Conservation (phyloP, 2,329 filamentous ascomycete genomes). For the Fusarium neocosmosporiellum region DNA sequence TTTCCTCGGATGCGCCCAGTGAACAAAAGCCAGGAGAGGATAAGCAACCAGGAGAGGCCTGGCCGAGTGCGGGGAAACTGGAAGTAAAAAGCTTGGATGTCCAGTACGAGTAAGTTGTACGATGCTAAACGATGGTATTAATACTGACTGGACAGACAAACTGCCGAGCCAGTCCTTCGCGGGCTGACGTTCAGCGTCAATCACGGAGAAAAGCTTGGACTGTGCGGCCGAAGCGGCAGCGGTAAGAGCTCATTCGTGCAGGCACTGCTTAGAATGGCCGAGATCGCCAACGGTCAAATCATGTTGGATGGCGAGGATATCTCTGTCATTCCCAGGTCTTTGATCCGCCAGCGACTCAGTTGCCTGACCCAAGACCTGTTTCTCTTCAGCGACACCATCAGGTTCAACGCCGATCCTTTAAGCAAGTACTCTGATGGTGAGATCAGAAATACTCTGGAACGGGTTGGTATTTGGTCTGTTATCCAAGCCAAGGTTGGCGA, state of each 20-base stretch:
- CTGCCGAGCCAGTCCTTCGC: conserved; percentile 42
- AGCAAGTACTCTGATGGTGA: conserved; percentile 51
- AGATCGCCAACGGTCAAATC: conserved; percentile 56
- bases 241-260: conserved; percentile 55
- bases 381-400: conserved; percentile 60
- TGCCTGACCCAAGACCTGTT: conserved; percentile 65
- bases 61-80: conserved; percentile 40
- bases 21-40: conserved; percentile 36
- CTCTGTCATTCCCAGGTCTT: conserved; percentile 37
- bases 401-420: conserved; percentile 62
- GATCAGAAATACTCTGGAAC: conserved; percentile 57
- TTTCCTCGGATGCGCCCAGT: conserved; percentile 40
- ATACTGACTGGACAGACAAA: conserved; percentile 32
- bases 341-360: conserved; percentile 51
- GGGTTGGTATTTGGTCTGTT: conserved; percentile 59
- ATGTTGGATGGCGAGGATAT: conserved; percentile 58
- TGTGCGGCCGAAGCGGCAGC: conserved; percentile 59
- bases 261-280: conserved; percentile 60
- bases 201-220: conserved; percentile 52
- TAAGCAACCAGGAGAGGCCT: conserved; percentile 18
- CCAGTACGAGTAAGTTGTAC: conserved; percentile 42
- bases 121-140: accelerated
- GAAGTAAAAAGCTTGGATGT: conserved; percentile 40
- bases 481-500: conserved; percentile 54
- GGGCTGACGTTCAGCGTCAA: conserved; percentile 47